Conservation (phyloP, 306 rosid species). For the Herpetospermum pedunculosum region DNA sequence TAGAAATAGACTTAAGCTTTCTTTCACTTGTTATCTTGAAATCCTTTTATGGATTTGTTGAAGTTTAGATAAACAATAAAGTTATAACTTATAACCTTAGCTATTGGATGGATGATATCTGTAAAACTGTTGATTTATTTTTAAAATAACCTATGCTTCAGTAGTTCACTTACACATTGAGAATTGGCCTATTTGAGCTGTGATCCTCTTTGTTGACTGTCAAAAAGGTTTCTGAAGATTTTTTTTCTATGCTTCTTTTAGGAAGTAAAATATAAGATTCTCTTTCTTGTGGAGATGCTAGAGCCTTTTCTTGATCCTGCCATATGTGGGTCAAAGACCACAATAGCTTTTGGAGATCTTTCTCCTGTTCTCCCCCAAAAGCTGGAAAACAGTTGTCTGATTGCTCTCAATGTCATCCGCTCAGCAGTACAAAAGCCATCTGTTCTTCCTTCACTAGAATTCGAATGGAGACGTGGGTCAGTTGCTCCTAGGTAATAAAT, state of each 20-base stretch:
- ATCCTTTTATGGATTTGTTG: background rate
- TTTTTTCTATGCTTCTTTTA: conserved; percentile 19
- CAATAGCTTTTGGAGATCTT: conserved; percentile 68
- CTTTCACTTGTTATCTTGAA: background rate
- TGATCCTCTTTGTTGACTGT: conserved; percentile 6
- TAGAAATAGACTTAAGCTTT: background rate
- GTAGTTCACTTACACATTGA: background rate
- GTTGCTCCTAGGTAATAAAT: conserved; percentile 73
- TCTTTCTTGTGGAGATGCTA: conserved; percentile 89
- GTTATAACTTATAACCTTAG: too few species aligned
- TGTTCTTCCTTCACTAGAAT: conserved; percentile 81
- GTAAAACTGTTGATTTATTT: background rate
- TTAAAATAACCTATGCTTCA: background rate
- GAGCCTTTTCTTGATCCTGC: conserved; percentile 94
- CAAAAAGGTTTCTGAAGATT: conserved; percentile 2
- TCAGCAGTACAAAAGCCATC: conserved; percentile 76
- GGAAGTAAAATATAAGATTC: conserved; percentile 80
- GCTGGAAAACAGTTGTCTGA: conserved; percentile 51
- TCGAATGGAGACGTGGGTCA: conserved; percentile 85
- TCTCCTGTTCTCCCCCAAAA: conserved; percentile 57
- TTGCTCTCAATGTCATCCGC: conserved; percentile 66
- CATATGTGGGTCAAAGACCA: conserved; percentile 51
- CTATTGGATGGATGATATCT: background rate
- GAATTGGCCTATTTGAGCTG: conserved; percentile 1
- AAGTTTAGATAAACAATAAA: too few species aligned